Base-by-base conservation (phyloP, 2,329 filamentous ascomycete genomes). In the Gremmenia infestans region DNA sequence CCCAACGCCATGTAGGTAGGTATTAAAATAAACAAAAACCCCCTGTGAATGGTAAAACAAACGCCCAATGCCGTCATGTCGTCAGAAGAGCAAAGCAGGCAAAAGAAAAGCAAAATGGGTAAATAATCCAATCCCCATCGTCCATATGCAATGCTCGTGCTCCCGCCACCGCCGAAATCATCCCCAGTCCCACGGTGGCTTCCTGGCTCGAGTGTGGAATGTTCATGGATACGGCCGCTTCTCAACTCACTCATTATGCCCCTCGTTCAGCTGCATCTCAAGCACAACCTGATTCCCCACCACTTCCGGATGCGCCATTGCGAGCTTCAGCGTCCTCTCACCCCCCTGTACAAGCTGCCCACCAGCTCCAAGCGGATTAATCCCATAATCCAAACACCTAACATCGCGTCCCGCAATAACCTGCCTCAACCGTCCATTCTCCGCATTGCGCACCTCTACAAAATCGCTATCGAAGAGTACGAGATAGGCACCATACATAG, bases 391-490 rank as follows among this genome's bases (percentile, higher is more conserved):
- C 9, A 99, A 79, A 65, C 92, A 91, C 61, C 88, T 86, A 49
- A 99, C 91, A 68, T 97, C 92, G 60, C 89, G 81, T 0, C 94
- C 94, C 0, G 91, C 87, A 64, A 99, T 96, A 56, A 99, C 94
- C 75, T 99, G 94, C 65, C 94, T 83, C 60, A 99, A 72, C 19
- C 95, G 82, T 0, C 94, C 94, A 68, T 97, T 97, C 76, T 97
- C 91, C 17, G 94, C 94, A 67, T 99, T 97, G 53, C 94, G 84
- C 52, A 99, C 91, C 75, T 99, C 94, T 48, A 99, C 91, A 65
- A 97, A 99, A 72, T 97, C 93, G 22, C 89, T 87, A 71, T 97
- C 94, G 75, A 97, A 96, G 4, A 99, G 82, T 7, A 99, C 78
- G 4, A 99, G 81, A 71, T 96, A 97, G 56, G 91, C 88, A 1